Evolutionary conservation across 768 basidiomycete species (phyloP).

Genomic region (Pleurotus sapidus): DNA sequence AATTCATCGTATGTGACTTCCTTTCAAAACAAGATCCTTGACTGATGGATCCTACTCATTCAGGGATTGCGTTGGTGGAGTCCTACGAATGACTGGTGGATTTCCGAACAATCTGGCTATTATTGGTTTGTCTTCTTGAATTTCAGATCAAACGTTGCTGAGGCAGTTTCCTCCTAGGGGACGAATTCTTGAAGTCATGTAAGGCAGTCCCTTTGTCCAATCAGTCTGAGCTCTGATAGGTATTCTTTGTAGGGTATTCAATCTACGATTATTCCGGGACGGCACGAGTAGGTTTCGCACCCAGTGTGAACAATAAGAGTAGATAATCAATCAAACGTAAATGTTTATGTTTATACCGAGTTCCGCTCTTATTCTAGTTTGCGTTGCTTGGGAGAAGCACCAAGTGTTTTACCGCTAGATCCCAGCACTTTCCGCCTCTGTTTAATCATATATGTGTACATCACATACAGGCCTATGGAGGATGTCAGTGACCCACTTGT

Average conservation of each 20-base stretch:
- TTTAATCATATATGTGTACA: constrained; percentile 55
- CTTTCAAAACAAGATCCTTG: neutral
- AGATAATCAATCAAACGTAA: constrained; percentile 4
- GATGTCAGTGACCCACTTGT: too few relatives aligned
- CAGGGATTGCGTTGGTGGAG: constrained; percentile 55
- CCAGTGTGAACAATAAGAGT: constrained; percentile 45
- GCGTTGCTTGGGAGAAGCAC: constrained; percentile 10
- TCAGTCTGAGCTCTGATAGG: neutral
- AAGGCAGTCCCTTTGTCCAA: constrained; percentile 14
- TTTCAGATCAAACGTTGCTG: neutral
- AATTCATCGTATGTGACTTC: constrained; percentile 21
- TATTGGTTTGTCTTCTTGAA: constrained; percentile 37
- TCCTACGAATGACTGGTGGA: constrained; percentile 41
- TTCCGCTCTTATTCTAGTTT: neutral
- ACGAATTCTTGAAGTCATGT: constrained; percentile 69
- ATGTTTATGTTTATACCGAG: neutral
- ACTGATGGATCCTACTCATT: neutral
- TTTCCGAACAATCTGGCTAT: constrained; percentile 56
- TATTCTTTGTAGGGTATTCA: constrained; percentile 45
- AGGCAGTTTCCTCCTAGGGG: constrained; percentile 30
- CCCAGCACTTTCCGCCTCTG: constrained; percentile 47
- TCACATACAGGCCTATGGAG: constrained; percentile 41
- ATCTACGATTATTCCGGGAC: constrained; percentile 57
- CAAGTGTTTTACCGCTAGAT: constrained; percentile 12
- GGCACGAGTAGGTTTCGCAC: constrained; percentile 54